Conservation (phyloP, 306 rosid species). For the Trifolium pratense region DNA sequence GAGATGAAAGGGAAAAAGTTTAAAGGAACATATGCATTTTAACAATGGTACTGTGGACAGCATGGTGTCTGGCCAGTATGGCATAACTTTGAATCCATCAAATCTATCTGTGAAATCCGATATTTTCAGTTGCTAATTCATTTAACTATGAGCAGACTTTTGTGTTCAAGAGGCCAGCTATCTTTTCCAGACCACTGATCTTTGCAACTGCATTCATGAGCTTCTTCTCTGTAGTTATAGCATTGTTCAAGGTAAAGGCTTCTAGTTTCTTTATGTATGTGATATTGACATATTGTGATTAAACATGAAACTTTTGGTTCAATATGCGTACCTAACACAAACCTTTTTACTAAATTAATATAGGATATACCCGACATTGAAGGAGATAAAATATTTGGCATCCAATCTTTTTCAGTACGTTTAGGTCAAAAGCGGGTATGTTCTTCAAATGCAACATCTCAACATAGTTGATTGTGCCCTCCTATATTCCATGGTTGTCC, state of each 20-base stretch:
- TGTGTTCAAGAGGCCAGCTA: conserved; percentile 79
- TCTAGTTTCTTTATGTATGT: conserved; percentile 14
- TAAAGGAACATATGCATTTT: conserved; percentile 16
- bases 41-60: conserved; percentile 17
- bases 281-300: conserved; percentile 34
- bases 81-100: conserved; percentile 10
- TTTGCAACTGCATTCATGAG: conserved; percentile 97
- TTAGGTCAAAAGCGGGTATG: conserved; percentile 83
- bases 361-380: conserved; percentile 98
- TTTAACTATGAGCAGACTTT: conserved; percentile 62
- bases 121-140: conserved; percentile 42
- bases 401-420: conserved; percentile 85
- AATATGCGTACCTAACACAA: conserved; percentile 16
- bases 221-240: conserved; percentile 97
- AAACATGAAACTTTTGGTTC: conserved; percentile 32
- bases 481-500: conserved; percentile 3
- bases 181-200: conserved; percentile 76
- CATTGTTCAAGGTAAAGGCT: conserved; percentile 84
- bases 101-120: conserved; percentile 36
- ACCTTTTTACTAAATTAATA: conserved; percentile 28
- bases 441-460: conserved; percentile 37
- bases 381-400: conserved; percentile 85
- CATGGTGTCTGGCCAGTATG: conserved; percentile 7
- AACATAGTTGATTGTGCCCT: conserved; percentile 23
- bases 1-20: neutral